Evolutionary conservation across 768 basidiomycete genomes (phyloP), one percentile per base, ranked within the genome.

Genomic region (Tulasnella sp.): DNA sequence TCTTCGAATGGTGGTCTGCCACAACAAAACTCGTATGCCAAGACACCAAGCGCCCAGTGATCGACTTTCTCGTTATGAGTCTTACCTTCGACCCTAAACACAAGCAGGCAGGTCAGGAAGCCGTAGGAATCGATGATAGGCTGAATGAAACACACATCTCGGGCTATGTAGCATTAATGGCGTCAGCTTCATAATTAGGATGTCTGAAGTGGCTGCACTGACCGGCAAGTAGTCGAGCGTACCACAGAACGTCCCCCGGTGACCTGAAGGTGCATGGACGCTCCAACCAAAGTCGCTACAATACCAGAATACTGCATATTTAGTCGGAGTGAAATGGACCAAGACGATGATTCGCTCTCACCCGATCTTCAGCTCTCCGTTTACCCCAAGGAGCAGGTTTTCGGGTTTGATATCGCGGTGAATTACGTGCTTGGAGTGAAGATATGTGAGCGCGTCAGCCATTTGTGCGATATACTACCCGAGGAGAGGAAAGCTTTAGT

Each of bases 361-460:
- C 2, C 85, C 96, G 63, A 99, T 95, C 78, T 99, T 98, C 66
- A 99, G 76, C 70, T 98, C 95, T 42, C 95, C 95, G 65, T 93
- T 91, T 67, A 98, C 81, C 10, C 94, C 94, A 11, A 98, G 76
- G 30, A 99, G 78, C 51, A 99, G 73, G 70, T 99, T 99, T 74
- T 99, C 95, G 0, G 96, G 96, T 72, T 99, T 99, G 75, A 99
- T 99, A 67, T 99, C 96, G 30, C 96, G 83, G 71, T 99, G 96
- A 52, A 98, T 99, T 68, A 99, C 93, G 68, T 98, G 94, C 69
- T 98, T 99, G 54, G 77, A 75, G 69, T 99, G 96, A 17, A 98
- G 78, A 69, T 99, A 99, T 10, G 76, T 76, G 47, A 99, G 74
- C 2, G 95, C 96, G 71, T 98, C 95, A 9, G 94, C 88, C 95